Evolutionary conservation across 345 rosid species (phyloP).

Genomic region (Schrenkiella parvula): DNA sequence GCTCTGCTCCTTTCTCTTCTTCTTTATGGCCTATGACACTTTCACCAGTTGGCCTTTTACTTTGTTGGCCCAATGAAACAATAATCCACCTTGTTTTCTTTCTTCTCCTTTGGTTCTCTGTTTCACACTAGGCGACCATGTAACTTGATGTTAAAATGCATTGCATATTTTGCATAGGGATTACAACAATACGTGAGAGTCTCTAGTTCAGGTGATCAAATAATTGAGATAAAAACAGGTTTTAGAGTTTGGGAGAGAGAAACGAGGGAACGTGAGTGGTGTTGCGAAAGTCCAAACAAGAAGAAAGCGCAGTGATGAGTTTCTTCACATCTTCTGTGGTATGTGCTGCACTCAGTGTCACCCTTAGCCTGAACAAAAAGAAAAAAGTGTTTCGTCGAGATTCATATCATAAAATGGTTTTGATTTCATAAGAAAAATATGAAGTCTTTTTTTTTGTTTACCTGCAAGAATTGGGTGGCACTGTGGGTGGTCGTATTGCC

Average conservation of each 20-base stretch:
- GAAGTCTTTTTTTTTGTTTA: not conserved
- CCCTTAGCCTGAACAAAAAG: constrained; percentile 51
- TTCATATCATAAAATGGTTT: not conserved
- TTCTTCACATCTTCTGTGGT: constrained; percentile 70
- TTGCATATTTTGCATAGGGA: not conserved
- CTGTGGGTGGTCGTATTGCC: constrained; percentile 97
- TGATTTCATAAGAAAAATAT: not conserved
- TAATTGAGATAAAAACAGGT: not conserved
- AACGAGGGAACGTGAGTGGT: constrained; percentile 29
- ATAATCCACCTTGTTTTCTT: not conserved
- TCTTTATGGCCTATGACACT: too few relatives aligned
- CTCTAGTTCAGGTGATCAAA: not conserved
- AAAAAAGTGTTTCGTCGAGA: not conserved
- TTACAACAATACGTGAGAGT: not conserved
- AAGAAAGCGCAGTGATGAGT: constrained; percentile 55
- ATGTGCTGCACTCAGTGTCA: constrained; percentile 74
- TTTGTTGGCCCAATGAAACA: not conserved
- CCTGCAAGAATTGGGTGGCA: constrained; percentile 97
- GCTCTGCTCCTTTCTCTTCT: too few relatives aligned
- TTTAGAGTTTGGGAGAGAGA: constrained; percentile 39
- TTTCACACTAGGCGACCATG: not conserved
- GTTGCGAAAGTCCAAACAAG: constrained; percentile 49
- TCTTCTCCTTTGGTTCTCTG: not conserved
- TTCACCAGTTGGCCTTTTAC: too few relatives aligned
- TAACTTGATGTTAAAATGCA: not conserved